A percentile compares a stretch with the other conserved stretches of the same genome.
Evolutionary conservation across 306 rosid genomes (phyloP).

Genomic region (Hippophae rhamnoides): DNA sequence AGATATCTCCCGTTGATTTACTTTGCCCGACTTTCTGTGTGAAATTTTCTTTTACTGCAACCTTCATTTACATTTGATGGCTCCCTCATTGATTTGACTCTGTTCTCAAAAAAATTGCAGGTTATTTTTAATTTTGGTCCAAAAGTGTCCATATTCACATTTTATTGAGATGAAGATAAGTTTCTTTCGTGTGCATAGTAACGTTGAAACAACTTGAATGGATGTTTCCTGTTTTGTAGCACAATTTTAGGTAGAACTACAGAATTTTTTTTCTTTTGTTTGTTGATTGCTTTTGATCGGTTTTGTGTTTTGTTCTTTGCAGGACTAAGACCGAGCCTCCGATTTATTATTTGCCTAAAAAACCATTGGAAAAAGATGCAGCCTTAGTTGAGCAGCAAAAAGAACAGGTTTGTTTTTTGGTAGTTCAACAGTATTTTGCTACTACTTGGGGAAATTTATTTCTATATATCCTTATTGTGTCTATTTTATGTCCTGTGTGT

Average conservation of each 20-base stretch:
- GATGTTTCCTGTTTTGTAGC: slow-evolving; percentile 41
- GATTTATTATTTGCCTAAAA: slow-evolving; percentile 82
- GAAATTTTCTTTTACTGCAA: slow-evolving; percentile 12
- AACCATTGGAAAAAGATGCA: slow-evolving; percentile 62
- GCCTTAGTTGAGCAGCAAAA: slow-evolving; percentile 43
- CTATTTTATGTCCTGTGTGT: no score
- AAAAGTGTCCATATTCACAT: slow-evolving; percentile 99
- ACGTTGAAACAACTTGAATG: slow-evolving; percentile 57
- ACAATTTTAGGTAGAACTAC: slow-evolving; percentile 35
- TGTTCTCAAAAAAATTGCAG: slow-evolving; percentile 36
- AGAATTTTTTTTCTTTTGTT: slow-evolving; percentile 6
- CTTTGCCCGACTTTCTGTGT: slow-evolving; percentile 1
- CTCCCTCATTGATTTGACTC: slow-evolving; percentile 8
- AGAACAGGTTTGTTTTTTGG: slow-evolving; percentile 55
- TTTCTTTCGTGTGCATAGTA: slow-evolving; percentile 76
- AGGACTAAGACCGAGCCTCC: slow-evolving; percentile 95
- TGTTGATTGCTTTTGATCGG: slow-evolving; percentile 18
- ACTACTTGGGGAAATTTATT: not conserved
- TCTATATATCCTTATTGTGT: no score
- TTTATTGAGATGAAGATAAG: slow-evolving; percentile 96
- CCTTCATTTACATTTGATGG: slow-evolving; percentile 10
- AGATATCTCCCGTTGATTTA: slow-evolving; percentile 11
- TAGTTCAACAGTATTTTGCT: not conserved
- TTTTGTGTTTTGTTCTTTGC: slow-evolving; percentile 22
- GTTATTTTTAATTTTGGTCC: slow-evolving; percentile 97